Conservation (phyloP, 176 grass and related monocot genomes). For the Aegilops sharonensis region DNA sequence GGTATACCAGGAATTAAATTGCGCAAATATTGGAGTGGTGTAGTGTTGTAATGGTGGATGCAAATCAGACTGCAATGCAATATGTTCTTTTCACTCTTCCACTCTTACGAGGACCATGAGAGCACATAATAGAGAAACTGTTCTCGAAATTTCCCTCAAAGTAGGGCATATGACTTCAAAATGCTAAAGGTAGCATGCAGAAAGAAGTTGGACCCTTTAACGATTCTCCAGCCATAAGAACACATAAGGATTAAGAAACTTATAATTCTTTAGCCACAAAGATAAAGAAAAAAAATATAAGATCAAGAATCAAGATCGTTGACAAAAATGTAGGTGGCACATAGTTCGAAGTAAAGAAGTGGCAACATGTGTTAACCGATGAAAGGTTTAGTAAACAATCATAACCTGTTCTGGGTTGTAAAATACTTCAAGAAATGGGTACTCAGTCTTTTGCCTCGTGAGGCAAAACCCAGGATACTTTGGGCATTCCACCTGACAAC, state of each 20-base stretch:
- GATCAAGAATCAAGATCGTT: background rate
- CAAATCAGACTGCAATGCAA: background rate
- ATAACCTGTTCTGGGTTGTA: constrained; percentile 82
- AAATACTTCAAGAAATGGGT: constrained; percentile 99
- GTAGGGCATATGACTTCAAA: background rate
- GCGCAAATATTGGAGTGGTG: background rate
- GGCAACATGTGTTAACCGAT: background rate
- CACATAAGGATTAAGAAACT: background rate
- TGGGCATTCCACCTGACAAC: constrained; percentile 79
- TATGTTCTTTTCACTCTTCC: background rate
- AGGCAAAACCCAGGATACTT: constrained; percentile 98
- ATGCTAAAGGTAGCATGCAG: background rate
- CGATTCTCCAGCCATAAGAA: background rate
- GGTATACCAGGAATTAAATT: background rate
- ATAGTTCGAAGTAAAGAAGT: background rate
- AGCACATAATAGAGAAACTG: background rate
- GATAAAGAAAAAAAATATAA: background rate
- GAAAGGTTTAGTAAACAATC: constrained; percentile 9
- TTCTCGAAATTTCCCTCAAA: background rate
- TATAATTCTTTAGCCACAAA: background rate
- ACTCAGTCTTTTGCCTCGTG: constrained; percentile 78
- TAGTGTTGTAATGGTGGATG: background rate
- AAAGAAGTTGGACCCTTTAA: background rate
- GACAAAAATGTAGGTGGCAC: background rate
- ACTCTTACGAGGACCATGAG: background rate